Base-by-base conservation (phyloP, 1,284 basidiomycete genomes). In the Phellopilus nigrolimitatus region DNA sequence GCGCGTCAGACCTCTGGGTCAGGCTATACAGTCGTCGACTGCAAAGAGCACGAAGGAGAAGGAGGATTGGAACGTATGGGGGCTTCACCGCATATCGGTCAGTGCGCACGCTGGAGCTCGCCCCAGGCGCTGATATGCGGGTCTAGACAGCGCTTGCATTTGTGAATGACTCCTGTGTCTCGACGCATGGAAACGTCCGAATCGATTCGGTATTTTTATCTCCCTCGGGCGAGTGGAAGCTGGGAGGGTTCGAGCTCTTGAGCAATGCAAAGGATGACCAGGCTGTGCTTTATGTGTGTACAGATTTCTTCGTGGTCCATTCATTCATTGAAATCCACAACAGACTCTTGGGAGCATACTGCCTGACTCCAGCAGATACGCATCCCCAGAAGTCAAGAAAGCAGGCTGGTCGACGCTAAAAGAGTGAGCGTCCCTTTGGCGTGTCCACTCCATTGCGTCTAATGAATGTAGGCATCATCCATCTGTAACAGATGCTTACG, bases 51-150 rank as follows among this genome's bases (percentile, higher is more conserved):
- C 70, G 42, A 81, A 79, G 57, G 84, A 84, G 55, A 75, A 72
- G 56, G 85, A 92, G 58, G 91, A 95, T 58, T 98, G 93, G 92
- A 68, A 95, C 30, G 69, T 93, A 3, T 99, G 95, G 95, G 95
- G 95, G 4, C 69, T 98, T 13, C 89, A 93, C 69, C 80, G 91
- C 47, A 79, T 98, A 54, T 88, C 91, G 54, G 92, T 95, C 56
- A 61, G 87, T 76, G 28, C n/a, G 22, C 27, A 36, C 17, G 43
- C 15, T 25, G 21, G 22, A 17, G 12, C 39, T 12, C 38, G 17
- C 15, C n/a, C 15, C 47, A 17, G 49, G 21, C 12, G 36, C 46
- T 53, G 19, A 56, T 55, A 46, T 30, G 51, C 13, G 36, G n/a
- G 22, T 37, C 21, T 58, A 93, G 89, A 90, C 91, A 54, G 95